Base-by-base conservation (phyloP, 345 rosid genomes). In the Balakata baccata region DNA sequence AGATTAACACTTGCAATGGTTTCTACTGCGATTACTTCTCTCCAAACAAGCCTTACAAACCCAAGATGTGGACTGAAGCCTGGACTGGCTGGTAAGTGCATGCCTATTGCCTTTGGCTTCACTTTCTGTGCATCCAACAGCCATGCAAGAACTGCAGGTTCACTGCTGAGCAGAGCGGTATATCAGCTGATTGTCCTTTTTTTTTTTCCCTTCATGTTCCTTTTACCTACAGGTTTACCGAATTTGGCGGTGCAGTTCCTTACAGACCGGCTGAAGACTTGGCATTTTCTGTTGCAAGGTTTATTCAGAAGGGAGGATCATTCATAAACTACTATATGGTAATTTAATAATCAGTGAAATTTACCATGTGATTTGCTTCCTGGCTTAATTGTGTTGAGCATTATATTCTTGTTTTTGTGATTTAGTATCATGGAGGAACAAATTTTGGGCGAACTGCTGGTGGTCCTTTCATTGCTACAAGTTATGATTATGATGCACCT, bases 371-470 rank as follows among this genome's bases (percentile, higher is more conserved):
- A 66, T 22, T 69, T 66, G 54, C 73, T 80, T 38, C 13, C 3
- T 43, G 62, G 22, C 79, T 62, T 69, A 57, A 67, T 76, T 13
- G n/a, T 65, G 46, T 47, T 46, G 45, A 78, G 39, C 62, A 67
- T 83, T 45, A 72, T 70, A 52, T 74, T 25, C 53, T 45, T 66
- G 18, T 64, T 57, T 77, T 49, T 71, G 69, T 83, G 70, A 71
- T 74, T 71, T 85, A 96, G 99, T 93, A 91, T 80, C 98, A 96
- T 9, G 98, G 99, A 9, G 99, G 98, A 81, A 96, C 99, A 64
- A 96, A 96, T 82, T 96, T 96, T 75, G 99, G 99, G 56, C 86
- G 98, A n/a, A 96, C 99, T 74, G 98, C 99, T 70, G 99, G 99
- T 74, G 99, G 99, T 82, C 99, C 99, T n/a, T 96, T 96, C 84